Evolutionary conservation across 331 rosid species (phyloP), one percentile per base, ranked within the genome.

Genomic region (Rosa hybrid): DNA sequence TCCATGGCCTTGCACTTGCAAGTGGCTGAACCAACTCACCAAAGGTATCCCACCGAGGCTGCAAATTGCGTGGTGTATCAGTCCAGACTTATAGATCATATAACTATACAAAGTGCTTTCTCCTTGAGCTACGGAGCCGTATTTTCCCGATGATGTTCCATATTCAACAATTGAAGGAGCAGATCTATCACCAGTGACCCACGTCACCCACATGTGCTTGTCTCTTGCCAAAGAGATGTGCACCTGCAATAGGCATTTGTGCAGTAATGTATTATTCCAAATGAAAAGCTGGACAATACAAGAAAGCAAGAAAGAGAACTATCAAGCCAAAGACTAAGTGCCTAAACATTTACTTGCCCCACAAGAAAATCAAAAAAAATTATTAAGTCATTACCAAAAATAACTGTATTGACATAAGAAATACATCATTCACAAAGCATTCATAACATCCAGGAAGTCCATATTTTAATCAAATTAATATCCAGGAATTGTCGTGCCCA

Each of bases 11-110:
- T 3, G 90, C 69, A 82, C 98, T 92, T 41, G 98, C 98, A 72
- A 92, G 96, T 30, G 97, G 98, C 97, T 95, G 91, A 78, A 95
- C 94, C 17, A 95, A 87, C 87, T 86, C 82, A 50, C 98, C 98
- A 54, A 95, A 95, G 2, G 97, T 79, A 85, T 91, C 97, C 98
- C 27, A 27, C 27, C 27, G 1, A 27, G 27, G 27, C 27, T 27
- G 27, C 27, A 27, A 27, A 27, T 27, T 0, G 93, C 78, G 76
- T 95, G 98, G 84, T 95, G 98, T 82, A 95, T 91, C 88, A 86
- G 86, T 71, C 98, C 98, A 6, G 98, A 95, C 69, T 86, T 91
- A 73, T 95, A 92, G 3, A 95, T 16, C 49, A 92, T 5, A 82
- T 91, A 92, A 49, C 77, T 79, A 77, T 95, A 95, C 27, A 96